phyloP scores from a whole-genome alignment of 2,329 filamentous ascomycete species.

The Aspergillus hortae region DNA sequence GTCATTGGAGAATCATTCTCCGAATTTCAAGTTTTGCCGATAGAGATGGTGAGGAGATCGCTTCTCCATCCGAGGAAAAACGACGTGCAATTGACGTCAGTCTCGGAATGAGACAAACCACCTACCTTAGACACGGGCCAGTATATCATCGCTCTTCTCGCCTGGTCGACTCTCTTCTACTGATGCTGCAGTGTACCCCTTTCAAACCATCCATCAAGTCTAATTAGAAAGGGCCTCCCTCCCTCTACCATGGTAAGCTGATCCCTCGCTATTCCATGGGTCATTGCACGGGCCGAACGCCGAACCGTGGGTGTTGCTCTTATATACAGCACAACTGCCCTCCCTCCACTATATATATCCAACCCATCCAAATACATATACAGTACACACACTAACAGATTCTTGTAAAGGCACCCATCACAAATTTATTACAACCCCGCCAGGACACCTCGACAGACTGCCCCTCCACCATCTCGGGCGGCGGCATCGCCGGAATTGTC shows the following conservation, averaged over 20 bases:
- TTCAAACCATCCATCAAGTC: background rate
- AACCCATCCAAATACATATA: background rate
- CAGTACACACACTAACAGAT: background rate
- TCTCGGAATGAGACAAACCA: background rate
- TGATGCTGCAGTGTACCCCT: too few relatives aligned
- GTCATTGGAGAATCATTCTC: too few relatives aligned
- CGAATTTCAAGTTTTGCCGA: too few relatives aligned
- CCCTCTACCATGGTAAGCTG: background rate
- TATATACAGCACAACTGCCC: too few relatives aligned
- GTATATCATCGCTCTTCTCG: background rate
- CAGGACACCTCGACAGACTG: conserved; percentile 14
- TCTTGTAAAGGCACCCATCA: conserved; percentile 16
- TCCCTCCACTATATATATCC: too few relatives aligned
- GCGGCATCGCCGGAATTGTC: conserved; percentile 39
- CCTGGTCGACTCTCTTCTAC: background rate
- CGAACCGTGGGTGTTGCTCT: background rate
- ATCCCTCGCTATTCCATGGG: background rate
- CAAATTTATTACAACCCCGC: conserved; percentile 16
- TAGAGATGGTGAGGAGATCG: background rate
- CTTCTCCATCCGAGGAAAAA: background rate
- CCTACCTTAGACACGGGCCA: background rate
- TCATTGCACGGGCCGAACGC: background rate
- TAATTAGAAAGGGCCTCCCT: background rate
- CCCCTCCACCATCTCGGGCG: conserved; percentile 30
- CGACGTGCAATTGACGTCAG: background rate